Percentiles rank a stretch among this genome's conserved stretches.
Evolutionary conservation across 78 protist genomes (phyloP).

Genomic region (Fonticula alba): DNA sequence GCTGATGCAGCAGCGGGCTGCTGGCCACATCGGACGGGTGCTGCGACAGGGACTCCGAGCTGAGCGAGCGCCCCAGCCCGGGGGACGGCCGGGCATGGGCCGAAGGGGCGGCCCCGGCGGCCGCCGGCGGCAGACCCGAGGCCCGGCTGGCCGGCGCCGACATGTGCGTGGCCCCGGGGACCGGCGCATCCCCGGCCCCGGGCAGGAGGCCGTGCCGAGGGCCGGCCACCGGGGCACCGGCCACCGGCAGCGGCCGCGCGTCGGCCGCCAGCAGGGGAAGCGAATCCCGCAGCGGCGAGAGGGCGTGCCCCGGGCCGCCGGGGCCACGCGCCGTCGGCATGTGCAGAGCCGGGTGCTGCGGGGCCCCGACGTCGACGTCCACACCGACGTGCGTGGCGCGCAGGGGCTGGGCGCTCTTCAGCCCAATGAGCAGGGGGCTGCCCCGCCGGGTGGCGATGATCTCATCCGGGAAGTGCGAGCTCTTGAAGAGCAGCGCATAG

Average conservation of each 20-base stretch:
- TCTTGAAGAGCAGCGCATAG: conserved; percentile 27
- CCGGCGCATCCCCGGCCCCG: neutral
- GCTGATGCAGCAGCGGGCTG: no score
- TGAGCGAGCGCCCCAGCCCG: neutral
- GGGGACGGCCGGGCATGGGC: neutral
- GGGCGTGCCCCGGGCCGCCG: neutral
- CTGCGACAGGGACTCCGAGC: neutral
- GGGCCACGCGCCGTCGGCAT: neutral
- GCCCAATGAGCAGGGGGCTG: conserved; percentile 50
- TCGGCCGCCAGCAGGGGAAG: neutral
- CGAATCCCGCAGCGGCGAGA: neutral
- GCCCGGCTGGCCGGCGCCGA: no score
- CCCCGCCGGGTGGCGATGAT: conserved; percentile 39
- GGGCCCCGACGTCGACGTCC: neutral
- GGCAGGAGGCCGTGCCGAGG: neutral
- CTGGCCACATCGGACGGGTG: neutral
- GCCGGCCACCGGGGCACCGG: neutral
- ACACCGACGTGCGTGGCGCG: neutral
- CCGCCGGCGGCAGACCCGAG: no score
- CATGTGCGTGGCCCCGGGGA: no score
- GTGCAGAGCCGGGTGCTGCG: neutral
- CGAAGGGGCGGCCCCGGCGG: neutral
- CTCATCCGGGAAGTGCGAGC: conserved; percentile 18
- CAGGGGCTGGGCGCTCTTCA: neutral
- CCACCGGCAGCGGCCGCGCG: neutral